These are phyloP conservation scores for Penicillium cosmopolitanum DNA, from an alignment of 495 filamentous ascomycete genomes.

Conservation along the genomic window DNA sequence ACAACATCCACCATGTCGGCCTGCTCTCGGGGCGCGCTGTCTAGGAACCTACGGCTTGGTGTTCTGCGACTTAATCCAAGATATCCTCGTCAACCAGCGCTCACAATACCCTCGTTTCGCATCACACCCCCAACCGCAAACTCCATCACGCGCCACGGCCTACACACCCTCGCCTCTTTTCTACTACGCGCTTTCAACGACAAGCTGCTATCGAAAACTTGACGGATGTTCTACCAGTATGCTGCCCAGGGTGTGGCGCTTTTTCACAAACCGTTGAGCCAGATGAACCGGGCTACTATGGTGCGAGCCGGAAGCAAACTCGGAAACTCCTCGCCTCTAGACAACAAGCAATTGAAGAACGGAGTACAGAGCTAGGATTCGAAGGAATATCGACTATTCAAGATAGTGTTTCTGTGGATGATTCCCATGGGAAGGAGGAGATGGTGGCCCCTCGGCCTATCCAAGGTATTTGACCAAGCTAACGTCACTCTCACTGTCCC, in stretches of 20 bases:
- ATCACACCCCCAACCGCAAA: not conserved
- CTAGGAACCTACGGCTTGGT: constrained; percentile 19
- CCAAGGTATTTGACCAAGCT: constrained; percentile 20
- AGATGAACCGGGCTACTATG: constrained; percentile 78
- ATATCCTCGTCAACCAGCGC: not conserved
- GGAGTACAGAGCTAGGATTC: constrained; percentile 18
- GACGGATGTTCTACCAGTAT: constrained; percentile 36
- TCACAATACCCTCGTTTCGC: constrained; percentile 8
- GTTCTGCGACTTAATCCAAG: constrained; percentile 1
- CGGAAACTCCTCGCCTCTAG: constrained; percentile 38
- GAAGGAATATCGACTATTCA: constrained; percentile 14
- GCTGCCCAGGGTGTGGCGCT: constrained; percentile 89
- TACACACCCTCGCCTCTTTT: constrained; percentile 24
- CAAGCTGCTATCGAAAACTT: constrained; percentile 8
- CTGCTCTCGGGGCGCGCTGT: constrained; percentile 33
- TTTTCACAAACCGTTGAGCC: constrained; percentile 71
- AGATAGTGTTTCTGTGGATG: constrained; percentile 5
- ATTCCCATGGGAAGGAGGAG: not conserved
- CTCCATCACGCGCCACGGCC: not conserved
- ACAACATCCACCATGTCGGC: constrained; percentile 35
- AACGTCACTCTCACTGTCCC: not conserved
- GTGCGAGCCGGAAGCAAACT: constrained; percentile 53
- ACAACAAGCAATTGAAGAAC: constrained; percentile 48
- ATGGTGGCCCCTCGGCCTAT: constrained; percentile 21
- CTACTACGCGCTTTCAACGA: constrained; percentile 18